Conservation (phyloP, 2,329 filamentous ascomycete genomes). For the Colletotrichum camelliae region DNA sequence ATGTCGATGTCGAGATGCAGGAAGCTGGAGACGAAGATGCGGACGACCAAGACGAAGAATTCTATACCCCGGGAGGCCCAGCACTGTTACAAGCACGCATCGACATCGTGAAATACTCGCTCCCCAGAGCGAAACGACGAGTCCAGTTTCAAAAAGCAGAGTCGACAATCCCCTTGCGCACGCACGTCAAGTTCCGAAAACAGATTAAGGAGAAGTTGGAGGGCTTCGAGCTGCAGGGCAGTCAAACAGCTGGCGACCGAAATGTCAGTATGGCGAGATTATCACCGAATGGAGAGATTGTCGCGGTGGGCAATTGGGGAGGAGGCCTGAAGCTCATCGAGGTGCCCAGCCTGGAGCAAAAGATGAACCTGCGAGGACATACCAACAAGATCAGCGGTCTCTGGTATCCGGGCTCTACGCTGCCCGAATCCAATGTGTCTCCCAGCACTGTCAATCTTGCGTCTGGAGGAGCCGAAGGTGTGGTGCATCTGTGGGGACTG, state of each 20-base stretch:
- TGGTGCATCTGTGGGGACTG: slow-evolving; percentile 89
- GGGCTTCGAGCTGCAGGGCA: slow-evolving; percentile 89
- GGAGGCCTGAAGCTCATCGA: slow-evolving; percentile 87
- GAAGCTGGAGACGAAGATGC: slow-evolving; percentile 58
- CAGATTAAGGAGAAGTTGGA: slow-evolving; percentile 82
- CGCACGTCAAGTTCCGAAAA: slow-evolving; percentile 92
- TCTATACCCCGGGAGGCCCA: slow-evolving; percentile 84
- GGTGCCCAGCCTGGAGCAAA: slow-evolving; percentile 82
- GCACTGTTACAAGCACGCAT: slow-evolving; percentile 78
- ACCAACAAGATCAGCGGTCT: slow-evolving; percentile 89
- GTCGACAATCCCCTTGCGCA: slow-evolving; percentile 81
- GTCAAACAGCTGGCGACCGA: slow-evolving; percentile 89
- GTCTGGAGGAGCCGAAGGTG: slow-evolving; percentile 86
- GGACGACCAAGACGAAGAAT: slow-evolving; percentile 84
- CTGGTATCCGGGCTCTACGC: slow-evolving; percentile 85
- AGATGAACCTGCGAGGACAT: slow-evolving; percentile 79
- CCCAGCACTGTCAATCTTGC: slow-evolving; percentile 81
- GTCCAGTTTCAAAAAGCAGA: slow-evolving; percentile 81
- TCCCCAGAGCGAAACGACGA: slow-evolving; percentile 81
- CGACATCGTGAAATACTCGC: slow-evolving; percentile 81
- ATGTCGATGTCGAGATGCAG: slow-evolving; percentile 65
- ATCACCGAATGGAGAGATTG: slow-evolving; percentile 80
- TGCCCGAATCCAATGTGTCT: slow-evolving; percentile 74
- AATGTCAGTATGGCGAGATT: slow-evolving; percentile 93
- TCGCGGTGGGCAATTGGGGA: slow-evolving; percentile 93